These are phyloP conservation scores for Cyberlindnera maclurae DNA, from an alignment of 805 yeast species.

Conservation along the genomic window DNA sequence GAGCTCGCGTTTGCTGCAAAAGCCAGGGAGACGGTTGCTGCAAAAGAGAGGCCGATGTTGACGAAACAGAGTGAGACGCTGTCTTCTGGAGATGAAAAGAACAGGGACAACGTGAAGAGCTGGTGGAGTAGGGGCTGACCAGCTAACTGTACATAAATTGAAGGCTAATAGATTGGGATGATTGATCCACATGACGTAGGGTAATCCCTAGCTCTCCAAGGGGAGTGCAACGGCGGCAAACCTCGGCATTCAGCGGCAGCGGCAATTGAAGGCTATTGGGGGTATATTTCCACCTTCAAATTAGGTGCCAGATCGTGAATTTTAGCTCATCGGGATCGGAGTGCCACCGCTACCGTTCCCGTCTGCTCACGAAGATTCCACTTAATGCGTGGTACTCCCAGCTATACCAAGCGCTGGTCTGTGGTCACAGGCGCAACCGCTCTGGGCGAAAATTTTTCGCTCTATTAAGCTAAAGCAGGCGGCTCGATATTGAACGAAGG, in stretches of 20 bases:
- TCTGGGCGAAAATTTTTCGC: too few species aligned
- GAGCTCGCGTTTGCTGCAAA: constrained; percentile 59
- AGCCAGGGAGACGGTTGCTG: constrained; percentile 48
- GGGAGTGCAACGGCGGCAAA: neutral
- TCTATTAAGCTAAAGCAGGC: too few species aligned
- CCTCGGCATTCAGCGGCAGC: neutral
- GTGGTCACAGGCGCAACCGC: too few species aligned
- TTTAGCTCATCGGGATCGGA: neutral
- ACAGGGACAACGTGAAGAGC: constrained; percentile 20
- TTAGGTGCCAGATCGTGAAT: neutral
- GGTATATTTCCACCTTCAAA: constrained; percentile 1
- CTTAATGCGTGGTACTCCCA: too few species aligned
- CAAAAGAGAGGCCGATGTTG: constrained; percentile 31
- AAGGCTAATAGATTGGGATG: neutral
- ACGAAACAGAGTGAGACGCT: constrained; percentile 20
- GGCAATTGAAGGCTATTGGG: constrained; percentile 6
- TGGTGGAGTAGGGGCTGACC: constrained; percentile 19
- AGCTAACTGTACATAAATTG: neutral
- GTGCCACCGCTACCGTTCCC: neutral
- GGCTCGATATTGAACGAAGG: too few species aligned
- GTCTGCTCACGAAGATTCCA: too few species aligned
- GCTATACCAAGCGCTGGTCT: too few species aligned
- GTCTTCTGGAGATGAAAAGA: constrained; percentile 19
- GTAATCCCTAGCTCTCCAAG: neutral
- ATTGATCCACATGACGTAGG: neutral